Evolutionary conservation across 495 filamentous ascomycete species (phyloP).

Genomic region (Beverwykella pulmonaria): DNA sequence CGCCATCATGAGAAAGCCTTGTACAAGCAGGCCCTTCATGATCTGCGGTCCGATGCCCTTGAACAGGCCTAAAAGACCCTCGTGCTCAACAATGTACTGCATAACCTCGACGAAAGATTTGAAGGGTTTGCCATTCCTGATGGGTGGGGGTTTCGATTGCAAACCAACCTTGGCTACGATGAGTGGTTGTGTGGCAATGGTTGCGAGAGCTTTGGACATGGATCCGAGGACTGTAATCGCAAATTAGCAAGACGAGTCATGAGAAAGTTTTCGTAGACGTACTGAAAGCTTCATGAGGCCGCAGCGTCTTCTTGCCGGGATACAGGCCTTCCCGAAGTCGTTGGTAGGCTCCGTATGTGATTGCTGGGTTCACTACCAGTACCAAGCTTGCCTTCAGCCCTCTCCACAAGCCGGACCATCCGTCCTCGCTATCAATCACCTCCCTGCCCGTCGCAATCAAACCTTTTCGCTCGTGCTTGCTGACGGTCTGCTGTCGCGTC

Average conservation of each 20-base stretch:
- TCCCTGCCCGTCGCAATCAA: constrained; percentile 86
- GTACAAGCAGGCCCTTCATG: constrained; percentile 87
- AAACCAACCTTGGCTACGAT: constrained; percentile 98
- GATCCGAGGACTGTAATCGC: constrained; percentile 76
- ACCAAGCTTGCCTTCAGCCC: constrained; percentile 96
- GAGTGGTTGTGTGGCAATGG: constrained; percentile 88
- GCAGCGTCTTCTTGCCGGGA: constrained; percentile 73
- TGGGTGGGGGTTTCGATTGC: constrained; percentile 86
- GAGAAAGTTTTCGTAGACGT: constrained; percentile 51
- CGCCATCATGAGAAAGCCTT: constrained; percentile 98
- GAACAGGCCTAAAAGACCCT: constrained; percentile 81
- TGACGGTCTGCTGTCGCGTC: constrained; percentile 91
- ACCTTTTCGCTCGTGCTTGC: constrained; percentile 80
- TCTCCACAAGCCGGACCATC: constrained; percentile 86
- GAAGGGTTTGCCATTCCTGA: constrained; percentile 86
- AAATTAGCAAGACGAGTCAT: background rate
- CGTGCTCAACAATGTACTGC: constrained; percentile 85
- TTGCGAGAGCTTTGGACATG: constrained; percentile 89
- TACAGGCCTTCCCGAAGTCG: constrained; percentile 79
- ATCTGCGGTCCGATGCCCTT: constrained; percentile 97
- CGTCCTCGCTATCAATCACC: constrained; percentile 88
- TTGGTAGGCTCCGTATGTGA: constrained; percentile 98
- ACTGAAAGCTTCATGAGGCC: constrained; percentile 90
- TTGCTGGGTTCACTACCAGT: constrained; percentile 93
- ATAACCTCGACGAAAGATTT: constrained; percentile 95